Evolutionary conservation across 441 rosid genomes (phyloP).

Genomic region (Aquilaria agallochum): DNA sequence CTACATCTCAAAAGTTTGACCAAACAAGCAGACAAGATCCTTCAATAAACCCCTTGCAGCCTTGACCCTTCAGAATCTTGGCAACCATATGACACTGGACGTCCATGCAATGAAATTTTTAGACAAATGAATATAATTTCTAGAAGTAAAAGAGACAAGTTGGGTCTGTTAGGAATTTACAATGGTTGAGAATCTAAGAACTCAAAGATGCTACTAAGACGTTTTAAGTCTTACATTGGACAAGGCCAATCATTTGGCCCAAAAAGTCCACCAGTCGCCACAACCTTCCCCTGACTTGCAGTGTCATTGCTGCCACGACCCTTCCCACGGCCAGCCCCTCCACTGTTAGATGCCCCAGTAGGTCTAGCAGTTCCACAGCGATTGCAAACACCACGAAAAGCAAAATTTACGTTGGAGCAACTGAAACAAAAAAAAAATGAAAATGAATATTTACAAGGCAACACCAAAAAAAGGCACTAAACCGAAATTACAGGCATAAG

Average conservation of each 20-base stretch:
- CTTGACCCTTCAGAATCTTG: no score
- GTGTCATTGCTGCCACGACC: conserved; percentile 65
- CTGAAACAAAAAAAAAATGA: conserved; percentile 46
- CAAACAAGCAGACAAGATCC: no score
- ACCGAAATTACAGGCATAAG: conserved; percentile 46
- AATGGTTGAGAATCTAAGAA: no score
- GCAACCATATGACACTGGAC: no score
- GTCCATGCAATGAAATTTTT: no score
- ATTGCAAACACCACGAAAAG: conserved; percentile 94
- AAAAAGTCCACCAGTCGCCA: conserved; percentile 78
- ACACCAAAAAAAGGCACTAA: conserved; percentile 1
- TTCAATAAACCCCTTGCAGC: no score
- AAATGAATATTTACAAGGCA: conserved; percentile 19
- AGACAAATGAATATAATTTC: no score
- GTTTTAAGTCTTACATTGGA: conserved; percentile 73
- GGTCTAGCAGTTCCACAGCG: conserved; percentile 97
- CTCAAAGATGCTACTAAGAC: conserved; percentile 4
- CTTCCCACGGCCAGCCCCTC: conserved; percentile 69
- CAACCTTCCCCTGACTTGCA: conserved; percentile 45
- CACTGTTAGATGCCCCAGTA: conserved; percentile 75
- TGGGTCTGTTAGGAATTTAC: no score
- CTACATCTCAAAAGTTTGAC: no score
- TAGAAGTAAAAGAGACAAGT: no score
- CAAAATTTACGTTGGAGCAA: conserved; percentile 93
- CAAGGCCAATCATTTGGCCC: conserved; percentile 99